Conservation (phyloP, 345 rosid genomes). For the Eucalyptus curtisii region DNA sequence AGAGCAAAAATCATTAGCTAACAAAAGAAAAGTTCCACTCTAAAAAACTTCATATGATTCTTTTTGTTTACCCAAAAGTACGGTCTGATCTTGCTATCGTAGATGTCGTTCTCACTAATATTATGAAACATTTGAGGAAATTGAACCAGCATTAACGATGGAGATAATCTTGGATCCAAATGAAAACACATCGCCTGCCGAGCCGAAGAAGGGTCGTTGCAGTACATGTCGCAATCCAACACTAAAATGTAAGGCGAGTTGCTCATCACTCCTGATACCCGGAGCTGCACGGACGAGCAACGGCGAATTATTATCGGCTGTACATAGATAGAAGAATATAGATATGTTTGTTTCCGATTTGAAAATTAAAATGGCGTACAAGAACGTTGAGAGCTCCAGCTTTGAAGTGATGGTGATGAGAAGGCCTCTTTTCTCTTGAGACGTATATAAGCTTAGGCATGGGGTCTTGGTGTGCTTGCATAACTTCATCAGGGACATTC, state of each 20-base stretch:
- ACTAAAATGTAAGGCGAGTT: constrained; percentile 26
- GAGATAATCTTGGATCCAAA: constrained; percentile 13
- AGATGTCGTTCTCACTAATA: constrained; percentile 23
- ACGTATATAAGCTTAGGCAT: constrained; percentile 30
- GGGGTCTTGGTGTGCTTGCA: background rate
- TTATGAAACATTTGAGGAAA: constrained; percentile 28
- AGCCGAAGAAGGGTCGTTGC: constrained; percentile 33
- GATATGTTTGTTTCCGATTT: background rate
- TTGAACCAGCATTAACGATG: constrained; percentile 20
- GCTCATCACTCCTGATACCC: constrained; percentile 30
- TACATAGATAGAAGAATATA: background rate
- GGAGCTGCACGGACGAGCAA: constrained; percentile 9
- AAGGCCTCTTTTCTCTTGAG: constrained; percentile 31
- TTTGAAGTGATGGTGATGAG: constrained; percentile 27
- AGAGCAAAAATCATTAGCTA: background rate
- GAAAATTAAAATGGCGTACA: constrained; percentile 1
- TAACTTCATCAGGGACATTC: background rate
- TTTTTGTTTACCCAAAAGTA: constrained; percentile 6
- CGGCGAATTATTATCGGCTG: background rate
- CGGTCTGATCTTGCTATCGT: constrained; percentile 13
- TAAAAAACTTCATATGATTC: background rate
- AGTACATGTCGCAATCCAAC: constrained; percentile 43
- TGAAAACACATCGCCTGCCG: constrained; percentile 32
- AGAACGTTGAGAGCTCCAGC: constrained; percentile 49
- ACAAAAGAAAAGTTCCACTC: background rate